phyloP scores from a whole-genome alignment of 1,284 basidiomycete species.

The Amylostereum areolatum region DNA sequence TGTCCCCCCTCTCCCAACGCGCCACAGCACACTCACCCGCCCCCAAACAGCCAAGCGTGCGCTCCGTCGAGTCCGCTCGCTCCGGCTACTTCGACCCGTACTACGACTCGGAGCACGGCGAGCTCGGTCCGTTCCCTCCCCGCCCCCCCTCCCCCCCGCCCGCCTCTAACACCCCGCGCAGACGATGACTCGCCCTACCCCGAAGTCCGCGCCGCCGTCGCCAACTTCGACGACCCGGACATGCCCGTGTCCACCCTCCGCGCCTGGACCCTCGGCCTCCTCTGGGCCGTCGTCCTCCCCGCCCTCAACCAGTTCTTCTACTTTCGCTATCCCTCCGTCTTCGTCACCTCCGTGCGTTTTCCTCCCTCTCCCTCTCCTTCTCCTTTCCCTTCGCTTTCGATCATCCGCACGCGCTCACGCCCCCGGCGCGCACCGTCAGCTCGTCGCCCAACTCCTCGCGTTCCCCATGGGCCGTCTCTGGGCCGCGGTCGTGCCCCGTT shows the following conservation, averaged over 20 bases:
- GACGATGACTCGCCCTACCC: not conserved
- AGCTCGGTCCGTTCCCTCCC: not conserved
- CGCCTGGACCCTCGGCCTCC: constrained; percentile 29
- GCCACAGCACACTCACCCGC: too few species aligned
- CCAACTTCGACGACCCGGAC: constrained; percentile 10
- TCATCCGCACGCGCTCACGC: constrained; percentile 3
- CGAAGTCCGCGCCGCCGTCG: constrained; percentile 1
- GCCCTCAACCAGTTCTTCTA: constrained; percentile 29
- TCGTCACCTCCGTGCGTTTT: constrained; percentile 23
- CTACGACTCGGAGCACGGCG: not conserved
- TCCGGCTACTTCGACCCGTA: not conserved
- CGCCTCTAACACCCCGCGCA: not conserved
- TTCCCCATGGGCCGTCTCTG: constrained; percentile 41
- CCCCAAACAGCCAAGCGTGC: not conserved
- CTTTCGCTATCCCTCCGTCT: constrained; percentile 44
- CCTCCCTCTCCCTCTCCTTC: constrained; percentile 1
- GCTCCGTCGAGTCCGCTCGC: not conserved
- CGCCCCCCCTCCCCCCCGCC: not conserved
- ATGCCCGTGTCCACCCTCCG: constrained; percentile 30
- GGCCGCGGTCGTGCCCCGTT: constrained; percentile 33
- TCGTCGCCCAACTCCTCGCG: constrained; percentile 41
- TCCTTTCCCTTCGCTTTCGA: constrained; percentile 16
- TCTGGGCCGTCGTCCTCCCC: constrained; percentile 46
- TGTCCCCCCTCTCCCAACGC: too few species aligned
- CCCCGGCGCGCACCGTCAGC: constrained; percentile 14